Evolutionary conservation across 805 yeast genomes (phyloP).

Genomic region (Candida takata): DNA sequence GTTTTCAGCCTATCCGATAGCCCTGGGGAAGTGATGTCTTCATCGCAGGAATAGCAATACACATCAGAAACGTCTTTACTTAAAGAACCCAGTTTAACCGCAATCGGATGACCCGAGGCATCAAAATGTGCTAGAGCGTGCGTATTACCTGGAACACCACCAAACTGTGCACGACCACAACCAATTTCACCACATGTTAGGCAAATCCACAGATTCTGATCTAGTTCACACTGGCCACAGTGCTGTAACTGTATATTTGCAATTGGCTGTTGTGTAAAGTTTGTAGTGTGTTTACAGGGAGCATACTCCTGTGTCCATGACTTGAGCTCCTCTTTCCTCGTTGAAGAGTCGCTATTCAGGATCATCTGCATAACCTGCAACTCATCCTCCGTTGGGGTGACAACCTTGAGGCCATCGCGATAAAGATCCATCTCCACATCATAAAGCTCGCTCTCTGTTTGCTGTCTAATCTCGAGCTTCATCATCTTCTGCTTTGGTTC

Average conservation of each 20-base stretch:
- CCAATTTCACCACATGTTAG: constrained; percentile 85
- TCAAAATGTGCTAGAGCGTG: constrained; percentile 79
- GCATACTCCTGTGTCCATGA: constrained; percentile 88
- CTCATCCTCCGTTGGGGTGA: constrained; percentile 31
- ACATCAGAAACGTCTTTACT: constrained; percentile 76
- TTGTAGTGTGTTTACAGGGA: constrained; percentile 70
- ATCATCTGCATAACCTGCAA: constrained; percentile 34
- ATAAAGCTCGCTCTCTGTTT: constrained; percentile 55
- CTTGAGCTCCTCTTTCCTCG: constrained; percentile 60
- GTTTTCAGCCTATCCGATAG: constrained; percentile 40
- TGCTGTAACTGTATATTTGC: constrained; percentile 29
- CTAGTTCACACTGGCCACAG: constrained; percentile 56
- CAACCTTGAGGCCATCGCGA: constrained; percentile 5
- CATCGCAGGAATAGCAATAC: constrained; percentile 84
- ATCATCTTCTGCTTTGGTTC: constrained; percentile 35
- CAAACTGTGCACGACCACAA: constrained; percentile 93
- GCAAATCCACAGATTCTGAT: constrained; percentile 88
- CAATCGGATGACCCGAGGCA: constrained; percentile 60
- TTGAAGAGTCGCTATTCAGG: constrained; percentile 50
- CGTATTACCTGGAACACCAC: constrained; percentile 88
- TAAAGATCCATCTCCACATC: constrained; percentile 30
- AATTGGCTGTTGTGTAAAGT: constrained; percentile 36
- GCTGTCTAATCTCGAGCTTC: constrained; percentile 61
- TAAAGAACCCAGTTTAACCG: constrained; percentile 86
- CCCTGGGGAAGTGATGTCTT: constrained; percentile 74